These are phyloP conservation scores for Paraconiothyrium brasiliense DNA, from an alignment of 2,329 filamentous ascomycete genomes.

Conservation along the genomic window DNA sequence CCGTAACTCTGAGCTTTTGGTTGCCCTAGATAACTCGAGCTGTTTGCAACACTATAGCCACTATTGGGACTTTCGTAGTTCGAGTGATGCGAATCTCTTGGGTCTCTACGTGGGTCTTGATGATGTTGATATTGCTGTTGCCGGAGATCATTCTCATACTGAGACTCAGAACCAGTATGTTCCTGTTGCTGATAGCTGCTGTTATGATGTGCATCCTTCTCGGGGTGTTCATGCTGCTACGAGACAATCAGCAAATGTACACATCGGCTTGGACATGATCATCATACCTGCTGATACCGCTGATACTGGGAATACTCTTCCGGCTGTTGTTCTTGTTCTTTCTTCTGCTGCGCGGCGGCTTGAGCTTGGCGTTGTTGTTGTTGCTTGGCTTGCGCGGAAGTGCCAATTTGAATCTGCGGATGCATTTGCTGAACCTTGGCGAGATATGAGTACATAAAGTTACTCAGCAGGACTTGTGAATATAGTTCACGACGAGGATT, in stretches of 20 bases:
- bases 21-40: constrained; percentile 48
- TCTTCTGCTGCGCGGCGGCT: constrained; percentile 44
- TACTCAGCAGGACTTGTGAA: constrained; percentile 94
- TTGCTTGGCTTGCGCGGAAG: constrained; percentile 76
- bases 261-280: background rate
- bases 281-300: constrained; percentile 47
- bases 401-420: constrained; percentile 90
- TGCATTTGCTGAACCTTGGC: constrained; percentile 99
- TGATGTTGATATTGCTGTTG: constrained; percentile 35
- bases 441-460: constrained; percentile 99
- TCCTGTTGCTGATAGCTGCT: constrained; percentile 22
- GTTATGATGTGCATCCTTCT: constrained; percentile 17
- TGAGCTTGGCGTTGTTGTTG: constrained; percentile 54
- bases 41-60: constrained; percentile 49
- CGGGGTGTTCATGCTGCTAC: constrained; percentile 32
- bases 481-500: constrained; percentile 91
- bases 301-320: constrained; percentile 54
- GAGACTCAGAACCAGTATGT: constrained; percentile 18
- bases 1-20: constrained; percentile 35
- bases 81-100: constrained; percentile 44
- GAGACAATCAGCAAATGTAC: constrained; percentile 14
- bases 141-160: constrained; percentile 22
- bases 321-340: constrained; percentile 44
- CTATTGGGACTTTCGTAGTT: constrained; percentile 39
- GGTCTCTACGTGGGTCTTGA: constrained; percentile 35